Evolutionary conservation across 192 early-diverging fungal species (phyloP), one percentile per base, ranked within the genome.

Genomic region (Kappamyces sp.): DNA sequence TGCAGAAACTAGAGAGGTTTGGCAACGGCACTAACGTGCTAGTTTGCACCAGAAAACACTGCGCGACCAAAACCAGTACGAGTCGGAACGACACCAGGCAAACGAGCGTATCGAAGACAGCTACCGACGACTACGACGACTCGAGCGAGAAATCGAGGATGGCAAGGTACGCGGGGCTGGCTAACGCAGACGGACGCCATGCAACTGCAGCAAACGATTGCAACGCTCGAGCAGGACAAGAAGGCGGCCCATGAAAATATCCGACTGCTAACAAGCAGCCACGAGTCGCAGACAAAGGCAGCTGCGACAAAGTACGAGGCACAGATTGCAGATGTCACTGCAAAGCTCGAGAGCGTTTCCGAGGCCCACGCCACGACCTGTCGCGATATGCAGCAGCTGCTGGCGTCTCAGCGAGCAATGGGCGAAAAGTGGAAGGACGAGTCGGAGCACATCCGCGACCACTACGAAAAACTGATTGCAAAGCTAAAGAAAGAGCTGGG

Each of bases 91-190:
- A 49, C 66, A 74, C 31, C 64, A 71, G 48, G 32, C 70, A 9
- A 55, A 62, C 9, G 64, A 67, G 14, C 34, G 64, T 36, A 48
- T 40, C 12, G 70, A 79, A 33, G 72, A 79, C 11, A 58, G 64
- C 4, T 75, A 69, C 47, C 49, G 69, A 8, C 22, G 71, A 30
- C 45, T 79, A 12, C 61, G 73, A n/a, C 59, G 57, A 6, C 62
- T 64, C 1, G 77, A 79, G 59, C 49, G 62, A 45, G 70, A 75
- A 38, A 50, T 73, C 14, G 72, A 79, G 59, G 71, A 79, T 29
- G 59, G 69, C 34, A 79, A 75, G 50, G 72, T 68, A 34, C 4
- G 57, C 12, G 11, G 5, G 5, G 29, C 29, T 60, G 29, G 14
- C 32, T 49, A 8, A 8, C 6, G 11, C 45, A 74, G 70, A 66